phyloP scores from a whole-genome alignment of 2,329 filamentous ascomycete genomes.

The Gnomoniopsis smithogilvyi region DNA sequence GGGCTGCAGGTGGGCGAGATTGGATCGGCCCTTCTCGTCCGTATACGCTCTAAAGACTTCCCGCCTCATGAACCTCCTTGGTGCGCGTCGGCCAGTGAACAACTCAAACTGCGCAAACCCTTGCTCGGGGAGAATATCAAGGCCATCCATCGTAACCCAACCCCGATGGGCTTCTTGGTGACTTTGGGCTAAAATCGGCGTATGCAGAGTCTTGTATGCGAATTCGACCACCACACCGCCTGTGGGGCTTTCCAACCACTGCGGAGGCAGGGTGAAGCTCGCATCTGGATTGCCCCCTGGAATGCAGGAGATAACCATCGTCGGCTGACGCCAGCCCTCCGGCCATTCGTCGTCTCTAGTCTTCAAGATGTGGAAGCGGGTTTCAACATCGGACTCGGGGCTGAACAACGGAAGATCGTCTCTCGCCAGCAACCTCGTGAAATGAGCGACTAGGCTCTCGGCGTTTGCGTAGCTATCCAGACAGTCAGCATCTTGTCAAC shows the following conservation, averaged over 20 bases:
- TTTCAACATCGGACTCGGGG: conserved; percentile 37
- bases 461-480: conserved; percentile 52
- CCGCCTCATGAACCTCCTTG: conserved; percentile 66
- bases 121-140: conserved; percentile 75
- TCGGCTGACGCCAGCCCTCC: conserved; percentile 57
- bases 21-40: conserved; percentile 37
- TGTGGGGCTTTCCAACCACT: conserved; percentile 70
- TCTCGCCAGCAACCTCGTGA: conserved; percentile 52
- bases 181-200: conserved; percentile 67
- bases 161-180: conserved; percentile 55
- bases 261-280: conserved; percentile 64
- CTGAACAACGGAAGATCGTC: conserved; percentile 41
- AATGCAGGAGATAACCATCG: conserved; percentile 74
- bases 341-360: conserved; percentile 64
- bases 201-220: conserved; percentile 71
- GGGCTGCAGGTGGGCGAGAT: conserved; percentile 37
- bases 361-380: conserved; percentile 56
- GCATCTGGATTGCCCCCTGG: conserved; percentile 64
- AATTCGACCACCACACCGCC: conserved; percentile 75
- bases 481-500: neutral
- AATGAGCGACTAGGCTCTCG: conserved; percentile 65
- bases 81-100: conserved; percentile 70
- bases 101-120: conserved; percentile 80
- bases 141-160: conserved; percentile 73
- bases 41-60: conserved; percentile 52